Base-by-base conservation (phyloP, 306 rosid genomes). In the Styphnolobium japonicum region DNA sequence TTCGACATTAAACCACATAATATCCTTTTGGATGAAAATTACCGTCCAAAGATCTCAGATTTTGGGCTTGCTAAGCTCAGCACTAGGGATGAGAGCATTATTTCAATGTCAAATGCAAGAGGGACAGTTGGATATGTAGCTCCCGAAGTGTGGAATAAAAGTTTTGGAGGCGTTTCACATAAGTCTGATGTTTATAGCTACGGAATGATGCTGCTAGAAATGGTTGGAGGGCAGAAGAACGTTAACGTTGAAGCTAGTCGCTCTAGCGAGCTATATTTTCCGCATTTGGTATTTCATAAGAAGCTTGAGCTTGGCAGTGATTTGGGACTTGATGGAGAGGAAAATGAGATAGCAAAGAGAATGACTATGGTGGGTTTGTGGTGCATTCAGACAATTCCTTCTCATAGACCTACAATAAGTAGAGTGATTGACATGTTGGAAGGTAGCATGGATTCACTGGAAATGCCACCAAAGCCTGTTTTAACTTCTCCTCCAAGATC, bases 391-490 rank as follows among this genome's bases (percentile, higher is more conserved):
- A 79, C 83, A 33, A 56, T 75, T 27, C 85, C 87, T 15, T 23
- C 73, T 27, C 84, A 86, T 29, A 84, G 88, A 18, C 90, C 92
- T 15, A 84, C 87, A 12, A 89, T 86, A 23, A 84, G 67, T 77
- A 80, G 3, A 58, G 90, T 88, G 65, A 86, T 88, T 76, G 92
- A 86, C 31, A 84, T 89, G 92, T 66, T 89, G 67, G 79, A 80
- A 77, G 87, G 79, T 66, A 80, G 37, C 69, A 4, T 64, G 36
- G 89, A 86, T 16, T 78, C 86, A 2, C 62, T 86, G 76, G 86
- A 82, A 34, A 77, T 80, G 65, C 92, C 90, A 77, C 92, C 90
- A 52, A 89, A 74, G 76, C 92, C 92, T 64, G 23, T 67, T 8
- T n/a, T 89, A 33, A 51, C 12, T 77, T 58, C 85, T 82, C 82